Evolutionary conservation across 2,329 filamentous ascomycete genomes (phyloP), one percentile per base, ranked within the genome.

Genomic region (Niveomyces coronatus): DNA sequence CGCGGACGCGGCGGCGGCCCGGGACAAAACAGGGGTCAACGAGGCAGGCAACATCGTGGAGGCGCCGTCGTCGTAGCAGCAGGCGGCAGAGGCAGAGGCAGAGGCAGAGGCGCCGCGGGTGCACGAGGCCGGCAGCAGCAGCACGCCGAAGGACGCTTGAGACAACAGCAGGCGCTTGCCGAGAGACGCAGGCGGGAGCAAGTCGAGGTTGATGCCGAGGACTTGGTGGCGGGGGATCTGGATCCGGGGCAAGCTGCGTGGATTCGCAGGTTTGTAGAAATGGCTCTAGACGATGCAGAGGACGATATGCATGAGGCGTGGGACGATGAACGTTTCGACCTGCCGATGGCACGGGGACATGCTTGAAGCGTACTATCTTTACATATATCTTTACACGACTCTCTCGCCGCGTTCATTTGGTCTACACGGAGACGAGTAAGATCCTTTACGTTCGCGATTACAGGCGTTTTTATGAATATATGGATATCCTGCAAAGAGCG

Each of bases 221-320:
- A 36, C 9, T 8, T 36, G n/a, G 2, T 29, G 24, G 32, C 5
- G 7, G 16, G 14, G 11, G 42, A 37, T 8, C 55, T 74, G 35
- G 58, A 71, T 45, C 57, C 62, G n/a, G 55, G 52, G 15, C 63
- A 73, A 41, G 62, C 62, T 44, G 69, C 65, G 23, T 75, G 71
- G 71, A 58, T 75, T 31, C 62, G 69, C 33, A 62, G 64, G 38
- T 74, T 75, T 49, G 68, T 75, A 34, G 64, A 65, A 52, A 62
- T 72, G 47, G 71, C 71, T 4, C 57, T 74, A 37, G 57, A 67
- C 23, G 71, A 75, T 46, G 58, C 67, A 44, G 71, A 75, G 52
- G 64, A 73, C 48, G 60, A 65, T 35, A 55, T 62, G 38, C 65
- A 67, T 34, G 65, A 60, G 28, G 66, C 64, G 39, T 59, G 52